These are phyloP conservation scores for Crinitomyces ghanaensis DNA, from an alignment of 805 yeast species.

Conservation along the genomic window DNA sequence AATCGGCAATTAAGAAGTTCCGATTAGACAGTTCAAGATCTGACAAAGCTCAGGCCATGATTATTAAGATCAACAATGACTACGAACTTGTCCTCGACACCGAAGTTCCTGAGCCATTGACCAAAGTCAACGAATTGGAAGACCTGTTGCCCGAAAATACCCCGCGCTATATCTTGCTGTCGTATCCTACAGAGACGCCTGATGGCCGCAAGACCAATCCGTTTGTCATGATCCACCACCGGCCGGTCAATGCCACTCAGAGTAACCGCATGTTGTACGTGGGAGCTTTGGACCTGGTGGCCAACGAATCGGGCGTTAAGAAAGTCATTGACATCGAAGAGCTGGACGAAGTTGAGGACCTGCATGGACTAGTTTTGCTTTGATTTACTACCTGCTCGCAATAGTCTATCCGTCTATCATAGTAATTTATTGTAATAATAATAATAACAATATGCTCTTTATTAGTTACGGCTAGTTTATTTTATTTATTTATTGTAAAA, in stretches of 20 bases:
- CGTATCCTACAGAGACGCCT: constrained; percentile 55
- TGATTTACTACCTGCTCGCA: too few species aligned
- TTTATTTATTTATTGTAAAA: too few species aligned
- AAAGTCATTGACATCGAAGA: constrained; percentile 53
- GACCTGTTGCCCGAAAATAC: constrained; percentile 75
- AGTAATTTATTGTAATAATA: too few species aligned
- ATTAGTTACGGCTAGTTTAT: too few species aligned
- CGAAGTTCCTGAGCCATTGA: constrained; percentile 13
- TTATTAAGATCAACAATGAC: constrained; percentile 24
- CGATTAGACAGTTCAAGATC: constrained; percentile 62
- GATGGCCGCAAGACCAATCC: constrained; percentile 74
- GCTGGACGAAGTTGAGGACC: constrained; percentile 56
- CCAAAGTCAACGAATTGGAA: constrained; percentile 46
- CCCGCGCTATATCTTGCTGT: constrained; percentile 65
- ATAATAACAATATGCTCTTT: too few species aligned
- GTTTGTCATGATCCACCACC: constrained; percentile 71
- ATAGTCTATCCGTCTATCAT: too few species aligned
- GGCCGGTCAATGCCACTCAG: constrained; percentile 78
- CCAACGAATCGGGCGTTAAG: constrained; percentile 63
- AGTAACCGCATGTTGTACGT: constrained; percentile 82
- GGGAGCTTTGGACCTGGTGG: constrained; percentile 72
- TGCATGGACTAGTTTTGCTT: constrained; percentile 33
- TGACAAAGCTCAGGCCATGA: constrained; percentile 46
- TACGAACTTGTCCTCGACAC: constrained; percentile 11
- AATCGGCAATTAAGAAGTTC: constrained; percentile 52